Evolutionary conservation across 2,329 filamentous ascomycete species (phyloP), one percentile per base, ranked within the genome.

Genomic region (Trichoderma gracile): DNA sequence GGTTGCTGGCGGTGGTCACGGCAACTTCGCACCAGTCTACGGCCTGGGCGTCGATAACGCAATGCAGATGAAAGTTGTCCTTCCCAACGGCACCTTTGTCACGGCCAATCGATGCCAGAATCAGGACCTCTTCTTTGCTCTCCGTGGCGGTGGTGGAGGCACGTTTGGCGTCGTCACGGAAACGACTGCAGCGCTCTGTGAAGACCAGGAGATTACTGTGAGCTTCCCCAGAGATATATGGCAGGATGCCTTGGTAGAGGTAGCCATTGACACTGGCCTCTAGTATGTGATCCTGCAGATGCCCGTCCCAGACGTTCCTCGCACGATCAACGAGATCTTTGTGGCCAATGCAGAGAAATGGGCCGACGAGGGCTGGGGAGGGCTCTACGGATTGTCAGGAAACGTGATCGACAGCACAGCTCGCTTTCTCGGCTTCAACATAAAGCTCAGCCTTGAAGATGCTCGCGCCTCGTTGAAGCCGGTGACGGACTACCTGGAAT

Each of bases 71-170:
- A 67, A 63, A 43, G 67, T 84, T n/a, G 77, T 84, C n/a, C 78
- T 79, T 3, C 74, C 79, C 0, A 75, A 78, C 50, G 81, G 81
- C 2, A 66, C 73, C 3, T 75, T 80, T 25, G 69, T 80, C 30
- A 75, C 77, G 52, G 77, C 74, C n/a, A 77, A 77, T 61, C 69
- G 75, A 27, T 75, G 71, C n/a, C 70, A 74, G 23, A 75, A 84
- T 65, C 63, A 73, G 1, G 81, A 84, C 43, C 73, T 84, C 0
- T 84, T 80, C 73, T 83, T 81, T 77, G 81, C 81, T 1, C 72
- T 84, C 15, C 73, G 78, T 27, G 82, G 81, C 6, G 81, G 78
- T 1, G 79, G 80, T 19, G 74, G 74, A 4, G 78, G 74, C 50
- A 80, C 78, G 1, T 80, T 76, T 67, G 79, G 78, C 1, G 73